Evolutionary conservation across 2,329 filamentous ascomycete genomes (phyloP), one percentile per base, ranked within the genome.

Genomic region (Drechslera avenae): DNA sequence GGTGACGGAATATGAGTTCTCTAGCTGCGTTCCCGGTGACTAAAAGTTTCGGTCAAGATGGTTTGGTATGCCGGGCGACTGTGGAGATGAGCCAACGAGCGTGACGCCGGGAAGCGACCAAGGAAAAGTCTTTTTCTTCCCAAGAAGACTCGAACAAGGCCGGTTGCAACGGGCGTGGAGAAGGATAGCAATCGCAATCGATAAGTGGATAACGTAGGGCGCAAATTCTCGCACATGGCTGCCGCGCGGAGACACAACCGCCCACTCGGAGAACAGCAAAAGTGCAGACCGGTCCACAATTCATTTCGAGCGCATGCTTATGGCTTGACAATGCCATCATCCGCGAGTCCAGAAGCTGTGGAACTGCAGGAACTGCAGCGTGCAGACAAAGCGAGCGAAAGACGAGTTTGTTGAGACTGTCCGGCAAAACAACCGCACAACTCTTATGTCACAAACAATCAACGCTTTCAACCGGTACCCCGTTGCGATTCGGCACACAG

Each of bases 161-260:
- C 51, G 52, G 52, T 30, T 30, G 26, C 34, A 37, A 47, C 41
- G 60, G 50, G 19, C 59, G 60, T 60, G 63, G 63, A 55, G 60
- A 64, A 51, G 66, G 64, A 48, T 59, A 62, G 60, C 41, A 63
- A 68, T 69, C 63, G 67, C 47, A 48, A 69, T 69, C 65, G 69
- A 71, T 70, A 69, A 62, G 67, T 66, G 65, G 67, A 69, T 68
- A 69, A 62, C 59, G 57, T 39, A 63, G 52, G 43, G 57, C 53
- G 54, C 55, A 64, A 62, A 63, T 39, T 57, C 57, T 53, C 50
- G 52, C 50, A 52, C 49, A 46, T 55, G 43, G 55, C 56, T 64
- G 61, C 57, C 62, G 60, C 56, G 62, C 58, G 59, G 62, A 56
- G 60, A 45, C 26, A 28, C 19, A 36, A 46, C 39, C 12, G 50